Base-by-base conservation (phyloP, 768 basidiomycete genomes). In the Boletus insuetus region DNA sequence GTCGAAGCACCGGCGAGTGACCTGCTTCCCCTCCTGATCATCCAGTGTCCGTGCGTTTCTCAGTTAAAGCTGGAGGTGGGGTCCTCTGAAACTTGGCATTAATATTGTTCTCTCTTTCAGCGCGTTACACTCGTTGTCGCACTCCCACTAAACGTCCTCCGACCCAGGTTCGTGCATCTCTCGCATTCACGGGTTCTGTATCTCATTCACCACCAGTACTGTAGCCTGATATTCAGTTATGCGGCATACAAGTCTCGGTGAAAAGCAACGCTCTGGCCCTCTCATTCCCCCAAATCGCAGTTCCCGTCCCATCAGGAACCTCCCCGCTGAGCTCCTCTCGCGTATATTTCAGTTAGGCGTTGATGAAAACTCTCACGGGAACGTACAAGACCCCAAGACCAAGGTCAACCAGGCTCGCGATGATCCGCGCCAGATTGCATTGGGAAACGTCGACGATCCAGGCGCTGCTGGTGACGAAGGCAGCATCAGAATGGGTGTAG, bases 301-400 rank as follows among this genome's bases (percentile, higher is more conserved):
- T 22, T 50, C 47, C 39, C 80, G 79, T 51, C 79, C 78, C 0
- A 71, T 82, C 26, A 79, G 81, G 51, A 69, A 72, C 26, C 74
- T 83, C 9, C 81, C 82, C 3, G 74, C 75, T 34, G 82, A 84
- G 61, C 69, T 84, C 24, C 73, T 83, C 6, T 77, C 75, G 2
- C 73, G 80, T 55, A 79, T 84, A 46, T 84, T 83, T 56, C 61
- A 72, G 29, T 56, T 78, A 6, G 81, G 82, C 5, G 72, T 75
- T 53, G 63, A 74, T 24, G 69, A 69, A 16, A 66, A 68, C 35
- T 72, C 69, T 6, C 65, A 61, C 1, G 60, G 64, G 3, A 71
- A 74, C 4, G 71, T 75, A 26, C 74, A 74, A 8, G 73, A 72
- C 74, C n/a, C 19, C 39, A 41, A 20, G 12, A 40, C n/a, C 26